Percentiles rank a stretch among this genome's conserved stretches.
Evolutionary conservation across 164 flowering plant genomes (phyloP).

Genomic region (grape (Vitis vinifera)): ASM3070453v1 NC_081815.1:16269501-16270000

Average conservation of each 20-base stretch:
- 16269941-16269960: slow-evolving; percentile 82
- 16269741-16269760: slow-evolving; percentile 54
- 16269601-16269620: slow-evolving; percentile 71
- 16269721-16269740: slow-evolving; percentile 52
- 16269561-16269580: slow-evolving; percentile 53
- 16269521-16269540: slow-evolving; percentile 43
- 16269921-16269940: slow-evolving; percentile 42
- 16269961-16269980: slow-evolving; percentile 38
- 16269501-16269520: slow-evolving; percentile 42
- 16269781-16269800: slow-evolving; percentile 55
- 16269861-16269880: slow-evolving; percentile 67
- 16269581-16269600: slow-evolving; percentile 38
- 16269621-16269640: slow-evolving; percentile 45
- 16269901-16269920: slow-evolving; percentile 63
- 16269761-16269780: slow-evolving; percentile 59
- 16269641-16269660: slow-evolving; percentile 74
- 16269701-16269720: slow-evolving; percentile 51
- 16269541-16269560: slow-evolving; percentile 44
- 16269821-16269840: slow-evolving; percentile 32
- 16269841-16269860: slow-evolving; percentile 57
- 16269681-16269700: slow-evolving; percentile 43
- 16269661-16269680: slow-evolving; percentile 57
- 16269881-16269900: slow-evolving; percentile 62
- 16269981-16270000: background rate
- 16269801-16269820: slow-evolving; percentile 43